Conservation (phyloP, 192 early-diverging fungal genomes). For the Rhizophagus clarus region DNA sequence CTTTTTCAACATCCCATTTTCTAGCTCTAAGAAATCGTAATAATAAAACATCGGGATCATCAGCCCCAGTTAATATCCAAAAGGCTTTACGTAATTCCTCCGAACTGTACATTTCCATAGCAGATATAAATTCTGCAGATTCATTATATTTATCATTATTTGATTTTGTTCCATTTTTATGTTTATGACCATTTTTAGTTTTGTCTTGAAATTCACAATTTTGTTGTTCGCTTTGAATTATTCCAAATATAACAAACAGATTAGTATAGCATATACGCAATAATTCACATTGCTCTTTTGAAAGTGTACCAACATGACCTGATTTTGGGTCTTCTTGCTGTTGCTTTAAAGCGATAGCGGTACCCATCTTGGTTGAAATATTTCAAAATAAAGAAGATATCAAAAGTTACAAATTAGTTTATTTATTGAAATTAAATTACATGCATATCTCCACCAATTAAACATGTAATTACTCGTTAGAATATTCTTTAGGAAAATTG, state of each 20-base stretch:
- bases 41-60: conserved; percentile 73
- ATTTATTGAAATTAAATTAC: no score
- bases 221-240: no score
- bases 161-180: not conserved
- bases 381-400: not conserved
- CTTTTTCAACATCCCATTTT: conserved; percentile 83
- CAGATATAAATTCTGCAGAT: conserved; percentile 2
- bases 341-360: conserved; percentile 20
- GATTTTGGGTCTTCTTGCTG: conserved; percentile 34
- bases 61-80: conserved; percentile 55
- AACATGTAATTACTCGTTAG: no score
- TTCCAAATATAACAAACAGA: not conserved
- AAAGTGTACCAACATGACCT: conserved; percentile 40
- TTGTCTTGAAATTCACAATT: not conserved
- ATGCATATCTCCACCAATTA: no score
- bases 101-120: conserved; percentile 8
- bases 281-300: conserved; percentile 39
- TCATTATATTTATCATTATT: conserved; percentile 30
- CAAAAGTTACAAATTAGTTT: no score
- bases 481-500: no score
- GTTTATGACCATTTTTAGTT: not conserved
- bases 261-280: conserved; percentile 40
- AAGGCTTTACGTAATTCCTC: conserved; percentile 51
- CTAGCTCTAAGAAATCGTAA: conserved; percentile 85
- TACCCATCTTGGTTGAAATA: not conserved